A percentile compares a stretch with the other conserved stretches of the same genome.
Evolutionary conservation across 768 basidiomycete genomes (phyloP).

Genomic region (Suillus decipiens): DNA sequence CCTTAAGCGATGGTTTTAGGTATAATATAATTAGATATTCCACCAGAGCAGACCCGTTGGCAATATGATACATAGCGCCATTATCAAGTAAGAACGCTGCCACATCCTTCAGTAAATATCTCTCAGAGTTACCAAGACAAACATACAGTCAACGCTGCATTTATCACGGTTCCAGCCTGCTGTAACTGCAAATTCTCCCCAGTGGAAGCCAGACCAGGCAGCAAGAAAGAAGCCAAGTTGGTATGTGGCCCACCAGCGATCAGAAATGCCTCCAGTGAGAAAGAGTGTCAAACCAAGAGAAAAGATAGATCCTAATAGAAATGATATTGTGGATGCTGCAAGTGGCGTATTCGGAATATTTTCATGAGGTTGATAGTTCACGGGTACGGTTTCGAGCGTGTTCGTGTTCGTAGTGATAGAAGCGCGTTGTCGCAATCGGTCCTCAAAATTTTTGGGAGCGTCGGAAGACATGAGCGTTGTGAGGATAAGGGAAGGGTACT

Average conservation of each 20-base stretch:
- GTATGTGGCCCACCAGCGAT: constrained; percentile 64
- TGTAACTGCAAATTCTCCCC: constrained; percentile 93
- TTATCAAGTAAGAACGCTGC: constrained; percentile 94
- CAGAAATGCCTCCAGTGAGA: constrained; percentile 43
- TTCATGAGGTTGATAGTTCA: constrained; percentile 41
- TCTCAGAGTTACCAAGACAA: constrained; percentile 5
- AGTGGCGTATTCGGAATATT: constrained; percentile 90
- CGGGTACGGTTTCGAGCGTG: constrained; percentile 59
- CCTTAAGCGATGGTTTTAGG: constrained; percentile 66
- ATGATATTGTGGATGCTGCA: constrained; percentile 74
- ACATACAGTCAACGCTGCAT: constrained; percentile 90
- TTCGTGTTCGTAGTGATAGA: constrained; percentile 29
- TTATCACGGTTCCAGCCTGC: constrained; percentile 95
- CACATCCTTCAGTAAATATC: not conserved
- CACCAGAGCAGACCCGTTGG: constrained; percentile 71
- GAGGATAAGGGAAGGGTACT: not conserved
- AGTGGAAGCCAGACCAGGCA: constrained; percentile 87
- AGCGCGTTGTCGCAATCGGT: constrained; percentile 45
- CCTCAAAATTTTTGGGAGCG: constrained; percentile 38
- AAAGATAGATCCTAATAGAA: constrained; percentile 79
- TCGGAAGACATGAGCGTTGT: constrained; percentile 17
- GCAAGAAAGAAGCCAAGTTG: constrained; percentile 84
- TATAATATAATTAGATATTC: constrained; percentile 80
- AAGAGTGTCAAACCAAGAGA: constrained; percentile 56
- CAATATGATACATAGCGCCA: constrained; percentile 80